Percentiles rank a stretch among this genome's conserved stretches.
Conservation (phyloP, 768 basidiomycete species). For the Dacryopinax spathularia region DNA sequence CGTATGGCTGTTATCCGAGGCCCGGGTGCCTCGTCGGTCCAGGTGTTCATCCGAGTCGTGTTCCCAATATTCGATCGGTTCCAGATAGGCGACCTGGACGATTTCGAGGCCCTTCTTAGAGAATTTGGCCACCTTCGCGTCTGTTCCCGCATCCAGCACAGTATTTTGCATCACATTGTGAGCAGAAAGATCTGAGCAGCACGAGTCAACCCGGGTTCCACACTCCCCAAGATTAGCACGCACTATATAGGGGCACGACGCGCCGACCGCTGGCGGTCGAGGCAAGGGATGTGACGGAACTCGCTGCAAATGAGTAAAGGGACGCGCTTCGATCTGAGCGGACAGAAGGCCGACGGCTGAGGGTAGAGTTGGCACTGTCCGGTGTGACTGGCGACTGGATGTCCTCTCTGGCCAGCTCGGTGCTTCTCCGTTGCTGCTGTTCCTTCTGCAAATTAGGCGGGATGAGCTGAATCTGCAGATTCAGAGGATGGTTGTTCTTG, state of each 20-base stretch:
- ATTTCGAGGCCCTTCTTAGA: conserved; percentile 55
- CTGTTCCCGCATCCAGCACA: conserved; percentile 77
- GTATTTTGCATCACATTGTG: conserved; percentile 79
- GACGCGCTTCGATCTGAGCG: conserved; percentile 35
- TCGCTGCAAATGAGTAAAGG: conserved; percentile 35
- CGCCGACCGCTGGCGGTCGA: conserved; percentile 23
- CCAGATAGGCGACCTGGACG: conserved; percentile 60
- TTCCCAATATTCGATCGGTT: conserved; percentile 61
- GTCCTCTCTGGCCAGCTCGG: not conserved
- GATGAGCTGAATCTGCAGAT: conserved; percentile 83
- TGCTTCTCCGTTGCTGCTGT: not conserved
- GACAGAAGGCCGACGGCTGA: conserved; percentile 20
- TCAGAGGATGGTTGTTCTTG: conserved; percentile 71
- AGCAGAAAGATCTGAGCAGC: conserved; percentile 73
- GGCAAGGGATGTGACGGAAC: conserved; percentile 17
- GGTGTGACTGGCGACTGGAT: not conserved
- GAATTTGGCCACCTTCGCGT: conserved; percentile 71
- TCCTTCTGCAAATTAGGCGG: conserved; percentile 38
- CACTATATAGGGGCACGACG: not conserved
- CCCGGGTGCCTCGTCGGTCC: not conserved
- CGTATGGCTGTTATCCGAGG: not conserved
- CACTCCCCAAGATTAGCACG: not conserved
- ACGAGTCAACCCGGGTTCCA: not conserved
- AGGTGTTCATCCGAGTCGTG: not conserved
- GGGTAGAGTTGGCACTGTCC: not conserved